Base-by-base conservation (phyloP, 768 basidiomycete species). In the Boletus subparvulus region DNA sequence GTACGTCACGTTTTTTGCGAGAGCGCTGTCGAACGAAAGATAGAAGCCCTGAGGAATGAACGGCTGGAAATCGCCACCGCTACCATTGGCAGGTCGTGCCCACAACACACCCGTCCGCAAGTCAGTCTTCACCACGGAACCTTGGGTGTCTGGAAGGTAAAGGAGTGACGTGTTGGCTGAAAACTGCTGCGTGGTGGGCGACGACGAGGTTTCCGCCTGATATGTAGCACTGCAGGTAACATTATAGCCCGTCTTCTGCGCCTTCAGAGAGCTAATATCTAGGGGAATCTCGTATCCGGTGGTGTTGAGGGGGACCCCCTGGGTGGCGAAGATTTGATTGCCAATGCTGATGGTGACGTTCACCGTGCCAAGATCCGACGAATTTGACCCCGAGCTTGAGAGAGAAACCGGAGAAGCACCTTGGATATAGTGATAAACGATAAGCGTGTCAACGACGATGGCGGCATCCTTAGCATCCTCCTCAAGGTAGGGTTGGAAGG, bases 21-120 rank as follows among this genome's bases (percentile, higher is more conserved):
- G 72, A 55, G 83, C 84, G 16, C 69, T 67, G 39, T 78, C 81
- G 47, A 87, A 86, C 6, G 77, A 69, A 0, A 88, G 83, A 61
- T 90, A 92, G 69, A 88, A 92, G 0, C 90, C 90, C 44, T 89
- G 80, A 0, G 91, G 88, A 55, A 92, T 68, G 12, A 86, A 69
- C 0, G 79, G 71, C 57, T 75, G 65, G 57, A 71, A 71, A 3
- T 30, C 19, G 1, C 62, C 54, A 19, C 65, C 64, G 7, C 58
- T 64, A n/a, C 59, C 58, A 47, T 62, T 33, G 6, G 54, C 69
- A 54, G 71, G 72, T 51, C 76, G 77, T 5, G 70, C 72, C 63
- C 80, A 70, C 43, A 81, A 59, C 11, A 74, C 73, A 2, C 80
- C 80, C 1, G 78, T 79, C 26, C 77, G 72, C 59, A 75, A 50